Evolutionary conservation across 768 basidiomycete genomes (phyloP), one percentile per base, ranked within the genome.

Genomic region (Boletus huronensis): DNA sequence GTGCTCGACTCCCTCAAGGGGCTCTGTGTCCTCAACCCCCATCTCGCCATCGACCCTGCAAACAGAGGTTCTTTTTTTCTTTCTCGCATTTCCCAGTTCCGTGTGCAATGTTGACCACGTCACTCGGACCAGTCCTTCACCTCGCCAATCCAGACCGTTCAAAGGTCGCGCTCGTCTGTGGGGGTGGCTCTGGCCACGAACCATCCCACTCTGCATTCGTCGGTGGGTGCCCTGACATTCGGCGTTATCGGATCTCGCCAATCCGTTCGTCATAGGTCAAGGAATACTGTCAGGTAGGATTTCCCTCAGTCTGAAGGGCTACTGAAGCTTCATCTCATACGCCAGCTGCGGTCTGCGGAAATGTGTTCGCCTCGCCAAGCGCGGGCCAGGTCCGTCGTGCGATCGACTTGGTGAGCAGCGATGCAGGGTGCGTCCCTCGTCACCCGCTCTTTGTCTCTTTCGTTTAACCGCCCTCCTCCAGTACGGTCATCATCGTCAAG

Each of bases 201-300:
- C 95, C 95, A 7, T 82, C 93, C 16, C 93, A 94, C 71, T 82
- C 90, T 5, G 89, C 83, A 2, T 94, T 89, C 62, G 93, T 96
- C n/a, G 93, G 92, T 87, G 58, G 59, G 79, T 67, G 40, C 21
- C 19, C 16, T 13, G 11, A 9, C 58, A 19, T 32, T 29, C 28
- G 4, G 3, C 16, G 0, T 31, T 31, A 1, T 38, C 17, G 10
- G 2, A 23, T 49, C 58, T 35, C 50, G 3, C 34, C 34, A 28
- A 57, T 32, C 42, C 39, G 9, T 28, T 26, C 40, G 9, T 54
- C 46, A 0, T 50, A 89, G 88, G 90, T 38, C 71, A 82, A 55
- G 93, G 93, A 26, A 86, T 94, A 62, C 75, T 96, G 39, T 83
- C 84, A 35, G 88, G 88, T 85, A 67, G 26, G 50, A 40, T 26